phyloP scores from a whole-genome alignment of 1,284 basidiomycete genomes.

The Puccinia triticina region DNA sequence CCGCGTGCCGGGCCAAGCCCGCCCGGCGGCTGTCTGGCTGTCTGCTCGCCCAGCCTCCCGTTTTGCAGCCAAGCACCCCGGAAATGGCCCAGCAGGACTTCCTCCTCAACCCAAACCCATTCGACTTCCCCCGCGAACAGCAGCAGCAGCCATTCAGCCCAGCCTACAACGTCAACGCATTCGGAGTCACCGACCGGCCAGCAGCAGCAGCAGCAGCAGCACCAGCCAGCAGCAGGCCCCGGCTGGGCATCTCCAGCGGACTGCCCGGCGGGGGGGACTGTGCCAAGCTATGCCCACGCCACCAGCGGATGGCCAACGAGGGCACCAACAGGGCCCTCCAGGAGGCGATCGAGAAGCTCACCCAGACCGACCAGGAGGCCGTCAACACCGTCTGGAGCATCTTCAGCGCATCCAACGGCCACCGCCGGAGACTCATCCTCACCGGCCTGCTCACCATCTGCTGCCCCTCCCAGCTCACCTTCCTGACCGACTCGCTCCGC shows the following conservation, averaged over 20 bases:
- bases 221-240: background rate
- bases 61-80: no score
- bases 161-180: conserved; percentile 46
- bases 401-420: conserved; percentile 91
- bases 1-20: no score
- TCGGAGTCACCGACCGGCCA: conserved; percentile 31
- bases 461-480: conserved; percentile 97
- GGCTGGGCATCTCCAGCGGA: conserved; percentile 26
- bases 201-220: background rate
- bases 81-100: conserved; percentile 25
- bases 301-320: conserved; percentile 97
- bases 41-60: no score
- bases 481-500: conserved; percentile 86
- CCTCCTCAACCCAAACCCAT: conserved; percentile 45
- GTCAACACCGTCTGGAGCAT: conserved; percentile 94
- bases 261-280: conserved; percentile 59
- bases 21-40: no score
- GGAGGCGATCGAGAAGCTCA: conserved; percentile 89
- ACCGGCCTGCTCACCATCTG: conserved; percentile 99
- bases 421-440: conserved; percentile 86
- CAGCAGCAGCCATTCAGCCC: background rate
- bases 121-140: conserved; percentile 12
- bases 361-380: conserved; percentile 80
- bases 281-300: conserved; percentile 82
- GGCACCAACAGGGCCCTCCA: conserved; percentile 90